A percentile compares a stretch with the other conserved stretches of the same genome.
Conservation (phyloP, 495 filamentous ascomycete species). For the Lophium mytilinum region DNA sequence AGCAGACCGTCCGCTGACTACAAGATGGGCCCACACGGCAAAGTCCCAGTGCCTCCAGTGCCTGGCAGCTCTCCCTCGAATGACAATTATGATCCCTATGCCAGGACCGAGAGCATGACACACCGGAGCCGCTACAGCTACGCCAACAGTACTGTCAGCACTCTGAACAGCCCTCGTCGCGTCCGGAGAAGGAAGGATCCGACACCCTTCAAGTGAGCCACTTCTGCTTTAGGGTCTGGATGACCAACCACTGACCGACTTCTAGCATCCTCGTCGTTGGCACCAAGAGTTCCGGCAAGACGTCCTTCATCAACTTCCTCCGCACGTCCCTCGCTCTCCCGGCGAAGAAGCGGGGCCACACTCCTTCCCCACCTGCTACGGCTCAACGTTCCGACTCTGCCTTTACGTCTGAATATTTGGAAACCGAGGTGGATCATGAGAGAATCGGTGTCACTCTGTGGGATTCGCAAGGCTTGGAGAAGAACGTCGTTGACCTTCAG, state of each 20-base stretch:
- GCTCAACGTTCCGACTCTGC: constrained; percentile 37
- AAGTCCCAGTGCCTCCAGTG: constrained; percentile 41
- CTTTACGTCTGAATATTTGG: constrained; percentile 80
- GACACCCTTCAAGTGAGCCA: constrained; percentile 85
- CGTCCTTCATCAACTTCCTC: constrained; percentile 93
- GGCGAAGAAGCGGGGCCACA: constrained; percentile 54
- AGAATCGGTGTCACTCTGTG: constrained; percentile 88
- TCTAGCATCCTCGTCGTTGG: constrained; percentile 85
- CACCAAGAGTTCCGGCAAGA: constrained; percentile 84
- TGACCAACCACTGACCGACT: constrained; percentile 9
- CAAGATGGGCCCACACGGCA: constrained; percentile 12
- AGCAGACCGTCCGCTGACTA: constrained; percentile 25
- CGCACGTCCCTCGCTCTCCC: constrained; percentile 73
- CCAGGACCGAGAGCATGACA: constrained; percentile 87
- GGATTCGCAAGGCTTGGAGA: constrained; percentile 92
- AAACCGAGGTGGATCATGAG: constrained; percentile 90
- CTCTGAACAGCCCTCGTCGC: constrained; percentile 84
- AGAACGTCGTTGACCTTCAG: constrained; percentile 87
- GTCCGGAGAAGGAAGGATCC: constrained; percentile 93
- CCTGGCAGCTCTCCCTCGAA: constrained; percentile 33
- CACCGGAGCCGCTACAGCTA: constrained; percentile 96
- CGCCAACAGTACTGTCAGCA: constrained; percentile 83
- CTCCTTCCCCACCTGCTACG: constrained; percentile 28
- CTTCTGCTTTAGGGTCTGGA: not conserved
- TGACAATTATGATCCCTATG: constrained; percentile 60